These are phyloP conservation scores for Secale cereale DNA, from an alignment of 176 grass and related monocot species.

Conservation along the genomic window DNA sequence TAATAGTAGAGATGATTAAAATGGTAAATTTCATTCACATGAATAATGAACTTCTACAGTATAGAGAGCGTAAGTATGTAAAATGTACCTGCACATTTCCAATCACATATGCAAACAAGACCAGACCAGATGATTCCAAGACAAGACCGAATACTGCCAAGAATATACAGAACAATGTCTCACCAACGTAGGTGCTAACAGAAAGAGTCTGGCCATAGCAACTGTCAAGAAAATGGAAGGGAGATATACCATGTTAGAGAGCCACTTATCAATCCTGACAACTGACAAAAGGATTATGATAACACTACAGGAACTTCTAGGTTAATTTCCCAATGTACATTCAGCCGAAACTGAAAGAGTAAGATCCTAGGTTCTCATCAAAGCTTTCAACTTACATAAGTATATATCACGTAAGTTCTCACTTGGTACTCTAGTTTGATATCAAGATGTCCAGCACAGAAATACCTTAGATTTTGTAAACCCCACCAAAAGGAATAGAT, in stretches of 20 bases:
- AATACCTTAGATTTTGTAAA: slow-evolving; percentile 94
- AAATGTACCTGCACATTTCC: slow-evolving; percentile 90
- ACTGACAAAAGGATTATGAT: not conserved
- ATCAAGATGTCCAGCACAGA: not conserved
- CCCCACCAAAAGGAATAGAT: slow-evolving; percentile 98
- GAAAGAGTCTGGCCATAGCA: slow-evolving; percentile 84
- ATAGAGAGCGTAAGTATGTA: not conserved
- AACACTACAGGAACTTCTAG: not conserved
- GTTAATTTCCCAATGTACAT: not conserved
- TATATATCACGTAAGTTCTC: not conserved
- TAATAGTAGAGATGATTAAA: not conserved
- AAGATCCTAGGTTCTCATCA: not conserved
- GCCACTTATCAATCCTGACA: not conserved
- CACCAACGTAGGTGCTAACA: slow-evolving; percentile 88
- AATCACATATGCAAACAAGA: slow-evolving; percentile 78
- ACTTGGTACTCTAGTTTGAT: not conserved
- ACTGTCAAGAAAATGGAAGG: slow-evolving; percentile 38
- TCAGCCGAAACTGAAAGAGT: not conserved
- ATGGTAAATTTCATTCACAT: not conserved
- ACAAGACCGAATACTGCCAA: slow-evolving; percentile 72
- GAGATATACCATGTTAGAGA: slow-evolving; percentile 3
- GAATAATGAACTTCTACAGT: not conserved
- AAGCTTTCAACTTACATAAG: slow-evolving; percentile 15
- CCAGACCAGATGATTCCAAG: not conserved
- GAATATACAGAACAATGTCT: slow-evolving; percentile 87